Base-by-base conservation (phyloP, 257 asterid genomes). In the Phtheirospermum japonicum region DNA sequence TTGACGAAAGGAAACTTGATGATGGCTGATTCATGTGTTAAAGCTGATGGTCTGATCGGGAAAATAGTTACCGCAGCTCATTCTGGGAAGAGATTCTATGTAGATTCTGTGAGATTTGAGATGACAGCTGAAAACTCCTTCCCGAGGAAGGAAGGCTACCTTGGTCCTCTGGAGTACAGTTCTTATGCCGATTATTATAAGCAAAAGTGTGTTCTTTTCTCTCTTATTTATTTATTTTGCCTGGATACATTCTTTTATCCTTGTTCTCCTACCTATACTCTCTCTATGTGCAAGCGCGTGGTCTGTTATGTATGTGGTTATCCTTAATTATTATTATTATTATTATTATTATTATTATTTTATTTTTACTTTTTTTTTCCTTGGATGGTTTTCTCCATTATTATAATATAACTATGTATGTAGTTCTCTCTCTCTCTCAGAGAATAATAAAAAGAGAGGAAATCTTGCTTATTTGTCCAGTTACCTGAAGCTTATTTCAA, bases 91-190 rank as follows among this genome's bases (percentile, higher is more conserved):
- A 80, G 99, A 73, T 93, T 93, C 80, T 93, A 89, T 74, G 97
- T 86, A 62, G 99, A 89, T 79, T 93, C 96, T 58, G 86, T 93
- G 33, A 83, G 91, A 62, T 75, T 67, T 79, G 99, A 93, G 40
- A 85, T 93, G 99, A 89, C 94, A 51, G 96, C 99, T 10, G 97
- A 89, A 69, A 93, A 83, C 73, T 87, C 96, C 69, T 93, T 93
- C 66, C 99, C 99, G 0, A 83, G 96, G 85, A 93, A 93, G 78
- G 99, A 93, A 82, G 97, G 99, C 54, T 93, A 93, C 77, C 96
- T 93, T 69, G 97, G 99, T 75, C 99, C 97, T 58, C 72, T 93
- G 72, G 99, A 93, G 83, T 93, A 93, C 74, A 78, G 95, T 70
- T 86, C 96, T 63, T 93, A 93, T 74, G 96, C 99, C 40, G 99